These are phyloP conservation scores for Daldinia vernicosa DNA, from an alignment of 495 filamentous ascomycete genomes.

Conservation along the genomic window DNA sequence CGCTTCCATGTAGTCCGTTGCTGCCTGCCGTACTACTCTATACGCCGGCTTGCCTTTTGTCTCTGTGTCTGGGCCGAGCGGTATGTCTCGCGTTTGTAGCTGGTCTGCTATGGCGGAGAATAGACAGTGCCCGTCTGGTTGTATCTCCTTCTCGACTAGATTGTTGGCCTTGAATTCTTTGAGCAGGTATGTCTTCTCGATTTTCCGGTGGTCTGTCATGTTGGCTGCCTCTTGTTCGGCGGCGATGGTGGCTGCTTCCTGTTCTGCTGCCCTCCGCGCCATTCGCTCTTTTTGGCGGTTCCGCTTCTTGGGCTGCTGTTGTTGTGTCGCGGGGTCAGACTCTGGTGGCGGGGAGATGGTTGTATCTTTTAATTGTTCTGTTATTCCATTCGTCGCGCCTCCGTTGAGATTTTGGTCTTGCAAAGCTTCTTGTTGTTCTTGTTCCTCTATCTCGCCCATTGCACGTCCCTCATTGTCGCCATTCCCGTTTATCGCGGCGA, in stretches of 20 bases:
- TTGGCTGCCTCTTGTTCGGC: slow-evolving; percentile 78
- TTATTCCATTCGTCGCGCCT: slow-evolving; percentile 29
- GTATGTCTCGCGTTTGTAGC: slow-evolving; percentile 59
- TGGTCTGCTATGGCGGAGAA: slow-evolving; percentile 93
- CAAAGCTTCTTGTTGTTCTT: slow-evolving; percentile 30
- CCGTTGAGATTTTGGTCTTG: slow-evolving; percentile 35
- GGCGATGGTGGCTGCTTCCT: slow-evolving; percentile 69
- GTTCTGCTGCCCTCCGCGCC: slow-evolving; percentile 85
- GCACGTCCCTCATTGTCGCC: slow-evolving; percentile 4
- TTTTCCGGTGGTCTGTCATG: slow-evolving; percentile 75
- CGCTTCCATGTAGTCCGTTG: slow-evolving; percentile 64
- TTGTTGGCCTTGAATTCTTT: slow-evolving; percentile 66
- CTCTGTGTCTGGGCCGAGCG: slow-evolving; percentile 42
- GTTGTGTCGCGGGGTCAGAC: slow-evolving; percentile 22
- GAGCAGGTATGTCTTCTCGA: slow-evolving; percentile 76
- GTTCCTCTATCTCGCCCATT: slow-evolving; percentile 29
- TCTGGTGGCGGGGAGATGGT: slow-evolving; percentile 28
- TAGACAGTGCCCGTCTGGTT: slow-evolving; percentile 94
- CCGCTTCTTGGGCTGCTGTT: slow-evolving; percentile 68
- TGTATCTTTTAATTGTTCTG: slow-evolving; percentile 28
- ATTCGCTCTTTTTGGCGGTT: slow-evolving; percentile 92
- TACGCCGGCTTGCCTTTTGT: slow-evolving; percentile 53
- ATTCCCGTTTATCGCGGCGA: slow-evolving; percentile 64
- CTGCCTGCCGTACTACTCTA: slow-evolving; percentile 60
- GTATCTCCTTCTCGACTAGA: slow-evolving; percentile 80